Conservation (phyloP, 805 yeast genomes). For the Metschnikowia koreensis region DNA sequence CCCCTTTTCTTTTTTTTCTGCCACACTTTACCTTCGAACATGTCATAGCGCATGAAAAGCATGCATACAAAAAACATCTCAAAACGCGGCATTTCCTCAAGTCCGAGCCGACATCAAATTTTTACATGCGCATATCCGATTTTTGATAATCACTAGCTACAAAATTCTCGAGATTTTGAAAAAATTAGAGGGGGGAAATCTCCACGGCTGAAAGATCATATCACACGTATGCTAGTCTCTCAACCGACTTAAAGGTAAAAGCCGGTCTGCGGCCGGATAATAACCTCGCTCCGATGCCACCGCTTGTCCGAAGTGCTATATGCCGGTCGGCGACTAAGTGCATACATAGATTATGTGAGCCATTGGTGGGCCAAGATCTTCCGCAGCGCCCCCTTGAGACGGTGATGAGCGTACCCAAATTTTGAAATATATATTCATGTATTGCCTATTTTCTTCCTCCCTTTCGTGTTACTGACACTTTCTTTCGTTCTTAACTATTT, state of each 20-base stretch:
- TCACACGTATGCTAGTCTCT: too few relatives aligned
- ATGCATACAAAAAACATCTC: neutral
- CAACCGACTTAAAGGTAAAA: neutral
- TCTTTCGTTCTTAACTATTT: neutral
- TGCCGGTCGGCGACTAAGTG: slow-evolving; percentile 10
- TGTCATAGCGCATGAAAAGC: slow-evolving; percentile 4
- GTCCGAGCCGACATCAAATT: slow-evolving; percentile 1
- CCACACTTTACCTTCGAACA: neutral
- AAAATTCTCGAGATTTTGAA: neutral
- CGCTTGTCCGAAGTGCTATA: slow-evolving; percentile 8
- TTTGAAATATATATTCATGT: neutral
- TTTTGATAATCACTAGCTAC: neutral
- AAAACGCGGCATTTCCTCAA: slow-evolving; percentile 1
- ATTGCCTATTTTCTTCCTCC: neutral
- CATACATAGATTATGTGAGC: slow-evolving; percentile 5
- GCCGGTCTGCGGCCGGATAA: neutral
- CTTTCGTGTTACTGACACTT: neutral
- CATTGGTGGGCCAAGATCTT: slow-evolving; percentile 5
- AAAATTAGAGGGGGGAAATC: too few relatives aligned
- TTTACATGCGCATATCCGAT: neutral
- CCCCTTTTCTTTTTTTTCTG: neutral
- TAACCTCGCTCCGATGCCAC: neutral
- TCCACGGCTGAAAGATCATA: too few relatives aligned
- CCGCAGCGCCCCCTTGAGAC: slow-evolving; percentile 8
- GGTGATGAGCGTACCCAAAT: slow-evolving; percentile 9